Base-by-base conservation (phyloP, 371 early-diverging fungal species). In the Zychaea mexicana region DNA sequence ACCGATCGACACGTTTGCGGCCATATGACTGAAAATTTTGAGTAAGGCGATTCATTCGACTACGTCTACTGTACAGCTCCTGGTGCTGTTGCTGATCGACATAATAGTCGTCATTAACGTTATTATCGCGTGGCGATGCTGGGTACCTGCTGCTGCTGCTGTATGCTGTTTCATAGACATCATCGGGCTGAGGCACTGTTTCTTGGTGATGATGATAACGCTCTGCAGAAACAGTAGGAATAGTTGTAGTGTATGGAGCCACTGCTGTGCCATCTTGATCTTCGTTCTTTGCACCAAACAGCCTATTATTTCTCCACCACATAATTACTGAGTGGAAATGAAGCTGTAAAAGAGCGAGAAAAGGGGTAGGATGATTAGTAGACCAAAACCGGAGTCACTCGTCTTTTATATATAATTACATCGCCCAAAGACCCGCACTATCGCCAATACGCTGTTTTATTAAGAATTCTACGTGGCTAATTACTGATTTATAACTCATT, bases 31-130 rank as follows among this genome's bases (percentile, higher is more conserved):
- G 42, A 15, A 42, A 42, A 15, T 42, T 42, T 17, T n/a, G 42
- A 42, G 42, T 42, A 42, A 42, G 42, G 42, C 42, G 42, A 42
- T 42, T 42, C 42, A 42, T 42, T 42, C 42, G 42, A 42, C 42
- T 42, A 15, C 5, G 42, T 17, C 15, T 42, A 3, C 15, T 42
- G 15, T 42, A 17, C n/a, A 17, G 42, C 0, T 17, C n/a, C n/a
- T 42, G 42, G 15, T 42, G 13, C n/a, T 42, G 42, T 0, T 17
- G 13, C n/a, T 42, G 42, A 42, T 42, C 42, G 42, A 42, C 42
- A 6, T 15, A 13, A 42, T 42, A 7, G 4, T 42, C 42, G 42
- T 42, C 4, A 15, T 42, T 42, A 42, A 1, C 3, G 15, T 42
- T 2, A 42, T 17, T 42, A 49, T 24, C 49, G 49, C 49, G 49